Percentiles rank a stretch among this genome's conserved stretches.
Evolutionary conservation across 1,284 basidiomycete genomes (phyloP).

Genomic region (Pseudozyma tsukubaensis): DNA sequence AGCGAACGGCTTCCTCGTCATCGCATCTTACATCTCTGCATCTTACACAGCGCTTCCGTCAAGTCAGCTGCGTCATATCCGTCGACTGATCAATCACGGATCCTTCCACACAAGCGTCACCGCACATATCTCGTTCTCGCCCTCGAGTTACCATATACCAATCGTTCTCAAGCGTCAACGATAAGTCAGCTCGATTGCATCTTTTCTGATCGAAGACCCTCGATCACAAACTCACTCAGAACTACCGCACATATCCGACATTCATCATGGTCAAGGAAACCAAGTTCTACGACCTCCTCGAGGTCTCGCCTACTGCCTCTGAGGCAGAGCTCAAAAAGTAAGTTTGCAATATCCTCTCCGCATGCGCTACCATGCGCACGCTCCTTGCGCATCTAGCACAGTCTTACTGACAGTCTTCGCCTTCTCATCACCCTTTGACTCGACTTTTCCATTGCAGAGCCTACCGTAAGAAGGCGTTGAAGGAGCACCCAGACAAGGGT

Average conservation of each 20-base stretch:
- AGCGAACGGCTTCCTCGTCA: not conserved
- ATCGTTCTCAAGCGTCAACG: too few species aligned
- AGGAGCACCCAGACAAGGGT: constrained; percentile 90
- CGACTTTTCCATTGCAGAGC: constrained; percentile 15
- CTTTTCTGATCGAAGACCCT: too few species aligned
- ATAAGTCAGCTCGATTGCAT: too few species aligned
- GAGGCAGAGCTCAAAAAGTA: constrained; percentile 67
- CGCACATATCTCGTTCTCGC: not conserved
- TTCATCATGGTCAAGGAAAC: constrained; percentile 52
- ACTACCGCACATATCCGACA: constrained; percentile 4
- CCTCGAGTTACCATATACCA: not conserved
- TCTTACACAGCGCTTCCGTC: constrained; percentile 4
- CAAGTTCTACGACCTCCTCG: constrained; percentile 68
- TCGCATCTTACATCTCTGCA: not conserved
- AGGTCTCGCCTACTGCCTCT: constrained; percentile 56
- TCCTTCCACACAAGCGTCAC: not conserved
- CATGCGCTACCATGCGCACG: not conserved
- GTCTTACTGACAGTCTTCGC: constrained; percentile 9
- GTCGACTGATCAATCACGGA: not conserved
- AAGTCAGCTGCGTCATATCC: constrained; percentile 6
- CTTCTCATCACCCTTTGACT: not conserved
- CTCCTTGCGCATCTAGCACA: not conserved
- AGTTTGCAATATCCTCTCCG: constrained; percentile 20
- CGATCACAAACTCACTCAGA: too few species aligned
- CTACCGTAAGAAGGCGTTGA: constrained; percentile 64